Conservation (phyloP, 768 basidiomycete species). For the Lepiota brunneoincarnata region DNA sequence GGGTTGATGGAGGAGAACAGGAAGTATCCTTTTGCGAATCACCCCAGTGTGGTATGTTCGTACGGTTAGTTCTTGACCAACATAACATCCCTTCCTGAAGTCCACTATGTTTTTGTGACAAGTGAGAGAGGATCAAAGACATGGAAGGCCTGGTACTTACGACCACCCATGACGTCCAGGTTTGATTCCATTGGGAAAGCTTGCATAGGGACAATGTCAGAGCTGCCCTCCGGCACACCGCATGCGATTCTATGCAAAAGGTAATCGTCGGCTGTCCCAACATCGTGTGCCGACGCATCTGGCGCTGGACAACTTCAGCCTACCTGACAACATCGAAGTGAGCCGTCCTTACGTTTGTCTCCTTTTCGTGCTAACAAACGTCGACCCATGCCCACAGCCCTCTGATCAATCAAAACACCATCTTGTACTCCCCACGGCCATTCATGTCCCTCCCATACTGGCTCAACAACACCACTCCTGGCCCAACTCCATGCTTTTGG, state of each 20-base stretch:
- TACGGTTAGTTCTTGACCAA: constrained; percentile 96
- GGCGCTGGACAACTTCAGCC: constrained; percentile 35
- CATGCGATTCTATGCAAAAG: constrained; percentile 73
- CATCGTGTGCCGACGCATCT: constrained; percentile 56
- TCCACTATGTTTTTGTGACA: constrained; percentile 53
- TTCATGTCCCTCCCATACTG: constrained; percentile 52
- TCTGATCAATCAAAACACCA: constrained; percentile 54
- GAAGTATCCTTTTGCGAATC: constrained; percentile 86
- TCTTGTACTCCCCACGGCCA: constrained; percentile 64
- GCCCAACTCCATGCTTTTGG: constrained; percentile 47
- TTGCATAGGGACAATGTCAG: constrained; percentile 72
- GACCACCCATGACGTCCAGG: constrained; percentile 90
- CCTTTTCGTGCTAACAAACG: constrained; percentile 71
- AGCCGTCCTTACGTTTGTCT: constrained; percentile 59
- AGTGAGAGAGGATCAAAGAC: constrained; percentile 5
- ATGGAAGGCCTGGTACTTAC: constrained; percentile 44
- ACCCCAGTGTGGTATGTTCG: constrained; percentile 94
- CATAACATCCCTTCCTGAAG: constrained; percentile 96
- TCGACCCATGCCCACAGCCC: constrained; percentile 77
- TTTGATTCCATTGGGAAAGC: constrained; percentile 95
- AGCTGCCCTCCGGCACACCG: constrained; percentile 85
- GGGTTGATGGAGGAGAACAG: constrained; percentile 56
- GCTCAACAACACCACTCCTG: constrained; percentile 75
- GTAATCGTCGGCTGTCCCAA: constrained; percentile 55
- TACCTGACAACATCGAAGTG: not conserved